Conservation (phyloP, 225 moss, liverwort and hornwort species). For the Polytrichum formosum region DNA sequence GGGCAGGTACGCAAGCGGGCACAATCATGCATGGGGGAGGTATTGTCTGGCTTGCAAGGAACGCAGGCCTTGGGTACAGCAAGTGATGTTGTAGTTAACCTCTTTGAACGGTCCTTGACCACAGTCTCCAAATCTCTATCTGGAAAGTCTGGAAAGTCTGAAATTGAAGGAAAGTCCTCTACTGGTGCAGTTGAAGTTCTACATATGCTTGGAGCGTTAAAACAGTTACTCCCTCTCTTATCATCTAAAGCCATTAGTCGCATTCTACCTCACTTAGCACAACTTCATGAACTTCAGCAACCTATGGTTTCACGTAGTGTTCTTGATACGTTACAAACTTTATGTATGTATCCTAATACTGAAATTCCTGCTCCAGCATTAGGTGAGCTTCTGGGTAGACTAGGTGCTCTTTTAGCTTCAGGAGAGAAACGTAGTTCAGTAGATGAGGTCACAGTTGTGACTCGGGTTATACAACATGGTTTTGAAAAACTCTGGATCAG, state of each 20-base stretch:
- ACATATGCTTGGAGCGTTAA: constrained; percentile 88
- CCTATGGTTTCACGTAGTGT: constrained; percentile 80
- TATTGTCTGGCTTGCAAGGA: constrained; percentile 66
- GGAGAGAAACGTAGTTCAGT: constrained; percentile 73
- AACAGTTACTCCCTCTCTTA: constrained; percentile 68
- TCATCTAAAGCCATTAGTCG: constrained; percentile 73
- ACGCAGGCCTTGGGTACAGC: constrained; percentile 58
- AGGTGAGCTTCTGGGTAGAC: constrained; percentile 61
- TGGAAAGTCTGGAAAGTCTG: constrained; percentile 35
- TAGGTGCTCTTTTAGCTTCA: constrained; percentile 52
- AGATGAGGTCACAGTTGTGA: constrained; percentile 89
- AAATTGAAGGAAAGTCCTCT: constrained; percentile 24
- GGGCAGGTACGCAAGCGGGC: constrained; percentile 84
- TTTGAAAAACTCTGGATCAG: constrained; percentile 67
- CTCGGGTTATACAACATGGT: constrained; percentile 81
- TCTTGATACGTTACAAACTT: constrained; percentile 76
- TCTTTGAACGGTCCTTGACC: constrained; percentile 71
- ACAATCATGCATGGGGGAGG: constrained; percentile 65
- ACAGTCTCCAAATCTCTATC: constrained; percentile 48
- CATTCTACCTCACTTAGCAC: constrained; percentile 67
- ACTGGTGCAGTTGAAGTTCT: constrained; percentile 80
- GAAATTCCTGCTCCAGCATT: constrained; percentile 71
- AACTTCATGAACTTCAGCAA: constrained; percentile 79
- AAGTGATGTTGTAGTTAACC: constrained; percentile 75
- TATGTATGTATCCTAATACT: constrained; percentile 60